Evolutionary conservation across 352 stramenopile genomes (phyloP), one percentile per base, ranked within the genome.

Genomic region (Phytopythium litorale): DNA sequence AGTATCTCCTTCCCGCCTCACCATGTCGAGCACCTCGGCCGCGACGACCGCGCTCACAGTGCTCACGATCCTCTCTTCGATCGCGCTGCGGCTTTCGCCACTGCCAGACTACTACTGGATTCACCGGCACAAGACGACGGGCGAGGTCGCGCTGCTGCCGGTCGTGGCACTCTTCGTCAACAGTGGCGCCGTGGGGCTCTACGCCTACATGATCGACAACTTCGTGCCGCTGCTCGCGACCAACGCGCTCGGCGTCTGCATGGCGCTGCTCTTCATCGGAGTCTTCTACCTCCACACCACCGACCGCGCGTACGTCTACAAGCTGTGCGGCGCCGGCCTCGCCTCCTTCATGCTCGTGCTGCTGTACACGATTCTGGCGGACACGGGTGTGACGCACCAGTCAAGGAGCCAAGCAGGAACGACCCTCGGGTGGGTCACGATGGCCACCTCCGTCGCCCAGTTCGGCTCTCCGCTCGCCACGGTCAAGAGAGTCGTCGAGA

Each of bases 281-380:
- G 28, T 81, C 51, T 81, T 74, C 56, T 80, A 74, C 49, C 60
- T 60, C 35, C 81, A 64, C 62, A 73, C 55, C 56, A 60, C 68
- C 45, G 63, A 73, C 37, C 68, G 61, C 62, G 58, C 65, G 33
- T 64, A 61, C 30, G 64, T 71, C 43, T 50, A 7, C n/a, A 50
- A 11, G 43, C 43, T 50, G 43, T 30, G 19, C n/a, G 9, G 19
- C 8, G 9, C 16, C 43, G 43, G 43, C 19, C 7, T 15, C 12
- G 19, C 8, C 9, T 19, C 43, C 8, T 50, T 59, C 7, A 12
- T 48, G n/a, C 19, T 66, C 48, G 55, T 75, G 15, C 55, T 56
- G 30, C 45, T 59, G 0, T 54, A 58, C 15, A 58, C 62, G 7
- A 33, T 62, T 6, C 57, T 65, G 18, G 50, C 63, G 12, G 19